Conservation (phyloP, 2,329 filamentous ascomycete species). For the Monosporascus cannonballus region DNA sequence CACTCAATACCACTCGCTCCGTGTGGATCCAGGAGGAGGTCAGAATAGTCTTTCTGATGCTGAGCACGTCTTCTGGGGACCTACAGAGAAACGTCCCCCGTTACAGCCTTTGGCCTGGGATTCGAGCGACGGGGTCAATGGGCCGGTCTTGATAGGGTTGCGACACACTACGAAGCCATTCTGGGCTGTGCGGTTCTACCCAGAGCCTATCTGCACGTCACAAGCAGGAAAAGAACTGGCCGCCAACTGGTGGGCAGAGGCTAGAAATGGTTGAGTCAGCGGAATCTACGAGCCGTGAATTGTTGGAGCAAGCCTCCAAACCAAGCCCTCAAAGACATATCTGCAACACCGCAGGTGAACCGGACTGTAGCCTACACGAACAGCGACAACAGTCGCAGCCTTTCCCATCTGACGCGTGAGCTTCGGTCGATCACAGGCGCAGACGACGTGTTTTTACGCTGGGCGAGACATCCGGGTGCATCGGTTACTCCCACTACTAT, state of each 20-base stretch:
- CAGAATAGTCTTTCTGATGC: constrained; percentile 4
- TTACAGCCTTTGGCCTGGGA: background rate
- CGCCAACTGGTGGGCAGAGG: constrained; percentile 55
- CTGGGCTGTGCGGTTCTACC: constrained; percentile 66
- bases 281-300: background rate
- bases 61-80: constrained; percentile 28
- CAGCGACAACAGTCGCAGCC: background rate
- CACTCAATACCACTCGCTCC: constrained; percentile 35
- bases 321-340: background rate
- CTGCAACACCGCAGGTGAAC: background rate
- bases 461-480: background rate
- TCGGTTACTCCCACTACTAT: background rate
- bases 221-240: constrained; percentile 47
- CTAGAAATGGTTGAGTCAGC: constrained; percentile 37
- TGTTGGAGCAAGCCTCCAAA: background rate
- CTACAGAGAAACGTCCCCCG: constrained; percentile 27
- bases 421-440: background rate
- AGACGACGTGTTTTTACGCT: background rate
- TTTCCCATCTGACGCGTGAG: background rate
- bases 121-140: constrained; percentile 36
- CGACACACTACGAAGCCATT: constrained; percentile 54
- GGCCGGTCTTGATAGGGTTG: constrained; percentile 54
- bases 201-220: constrained; percentile 64
- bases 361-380: background rate
- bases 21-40: constrained; percentile 25